phyloP scores from a whole-genome alignment of 2,329 filamentous ascomycete species.

The Fusarium guadeloupense region DNA sequence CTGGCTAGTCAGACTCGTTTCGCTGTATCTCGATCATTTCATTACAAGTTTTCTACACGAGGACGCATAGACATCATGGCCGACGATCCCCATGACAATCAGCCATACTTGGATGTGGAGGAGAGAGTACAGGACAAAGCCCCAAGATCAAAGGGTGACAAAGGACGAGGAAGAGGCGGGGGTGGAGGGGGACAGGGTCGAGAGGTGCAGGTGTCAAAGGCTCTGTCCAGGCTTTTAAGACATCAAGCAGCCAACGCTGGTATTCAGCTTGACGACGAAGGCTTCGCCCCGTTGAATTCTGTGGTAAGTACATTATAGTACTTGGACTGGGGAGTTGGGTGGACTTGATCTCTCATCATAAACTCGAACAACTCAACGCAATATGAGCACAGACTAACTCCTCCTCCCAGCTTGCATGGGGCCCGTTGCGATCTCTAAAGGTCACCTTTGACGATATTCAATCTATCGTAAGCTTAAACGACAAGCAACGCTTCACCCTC shows the following conservation, averaged over 20 bases:
- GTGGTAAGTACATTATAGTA: conserved; percentile 61
- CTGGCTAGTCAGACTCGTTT: background rate
- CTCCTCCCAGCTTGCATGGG: conserved; percentile 59
- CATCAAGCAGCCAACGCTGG: conserved; percentile 67
- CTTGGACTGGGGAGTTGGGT: too few relatives aligned
- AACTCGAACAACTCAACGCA: too few relatives aligned
- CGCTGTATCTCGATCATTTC: background rate
- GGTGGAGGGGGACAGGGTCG: conserved; percentile 49
- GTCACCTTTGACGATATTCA: conserved; percentile 80
- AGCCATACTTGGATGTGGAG: conserved; percentile 35
- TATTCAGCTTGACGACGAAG: conserved; percentile 65
- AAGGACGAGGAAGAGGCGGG: conserved; percentile 40
- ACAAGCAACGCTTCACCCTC: conserved; percentile 91
- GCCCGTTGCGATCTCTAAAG: conserved; percentile 71
- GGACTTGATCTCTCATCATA: background rate
- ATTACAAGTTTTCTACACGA: background rate
- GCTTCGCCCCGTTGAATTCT: conserved; percentile 65
- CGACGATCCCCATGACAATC: conserved; percentile 7
- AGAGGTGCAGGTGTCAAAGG: conserved; percentile 62
- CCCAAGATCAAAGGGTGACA: conserved; percentile 30
- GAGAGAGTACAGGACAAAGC: conserved; percentile 37
- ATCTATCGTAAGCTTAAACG: conserved; percentile 74
- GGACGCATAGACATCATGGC: conserved; percentile 30
- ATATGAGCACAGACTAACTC: conserved; percentile 10
- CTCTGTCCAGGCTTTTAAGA: conserved; percentile 63